Evolutionary conservation across 2,329 filamentous ascomycete genomes (phyloP), one percentile per base, ranked within the genome.

Genomic region (Microascus cirrosus): DNA sequence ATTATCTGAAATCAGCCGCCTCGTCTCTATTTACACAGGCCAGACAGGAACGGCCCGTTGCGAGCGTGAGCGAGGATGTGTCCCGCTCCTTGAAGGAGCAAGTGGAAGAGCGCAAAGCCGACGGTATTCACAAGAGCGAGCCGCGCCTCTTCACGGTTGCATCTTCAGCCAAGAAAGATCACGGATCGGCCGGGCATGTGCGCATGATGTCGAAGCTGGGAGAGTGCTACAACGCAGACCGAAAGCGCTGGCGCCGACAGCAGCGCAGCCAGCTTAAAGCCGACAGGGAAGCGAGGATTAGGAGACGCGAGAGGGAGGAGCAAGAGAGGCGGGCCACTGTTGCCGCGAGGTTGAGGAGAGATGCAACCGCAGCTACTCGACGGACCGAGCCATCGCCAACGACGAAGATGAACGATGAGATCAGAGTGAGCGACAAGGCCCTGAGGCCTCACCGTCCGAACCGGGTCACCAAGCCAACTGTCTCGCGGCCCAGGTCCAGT

Each of bases 171-270:
- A 71, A 69, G 28, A 74, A 79, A 58, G 78, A 84, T 45, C 84
- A 84, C 63, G 73, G 77, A 63, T 66, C 83, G 45, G 73, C 73
- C 7, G 39, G 15, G 2, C 15, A 15, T 18, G 67, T 84, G 54
- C 73, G 71, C 56, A 81, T 84, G 68, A 72, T 72, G 58, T 80
- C 80, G 3, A 73, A 78, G 53, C 72, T 83, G 57, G 74, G 79
- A 68, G 73, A 74, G 64, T 69, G 69, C 58, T 81, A 69, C 63
- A 63, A 63, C 22, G 63, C 64, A 28, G 71, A 83, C 62, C 80
- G 71, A 1, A 69, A 65, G 25, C 68, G 64, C 2, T 84, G 79
- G 78, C 68, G 81, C 32, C 68, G 68, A 56, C 73, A 74, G 63
- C 39, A 85, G 67, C 75, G 77, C 1, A 75, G 71, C 3, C 69